phyloP scores from a whole-genome alignment of 2,329 filamentous ascomycete species.

The Alternaria triticimaculans region DNA sequence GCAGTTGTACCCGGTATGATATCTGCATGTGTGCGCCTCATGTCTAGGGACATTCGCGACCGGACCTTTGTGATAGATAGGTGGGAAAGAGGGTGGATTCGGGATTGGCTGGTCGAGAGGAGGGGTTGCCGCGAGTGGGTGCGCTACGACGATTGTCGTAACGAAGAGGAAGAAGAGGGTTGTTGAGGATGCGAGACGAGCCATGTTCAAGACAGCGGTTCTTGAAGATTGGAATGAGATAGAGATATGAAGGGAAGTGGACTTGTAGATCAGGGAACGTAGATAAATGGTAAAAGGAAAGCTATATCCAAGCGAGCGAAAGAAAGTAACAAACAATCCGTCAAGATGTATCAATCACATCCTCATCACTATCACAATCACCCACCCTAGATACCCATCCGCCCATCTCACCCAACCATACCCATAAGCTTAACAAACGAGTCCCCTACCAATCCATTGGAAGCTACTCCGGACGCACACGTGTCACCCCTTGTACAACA shows the following conservation, averaged over 20 bases:
- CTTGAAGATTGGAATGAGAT: neutral
- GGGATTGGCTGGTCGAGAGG: neutral
- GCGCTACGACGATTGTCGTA: neutral
- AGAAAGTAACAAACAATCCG: neutral
- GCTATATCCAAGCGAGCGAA: neutral
- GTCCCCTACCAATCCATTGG: no score
- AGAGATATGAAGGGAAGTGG: neutral
- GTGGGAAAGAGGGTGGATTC: neutral
- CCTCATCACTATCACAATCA: neutral
- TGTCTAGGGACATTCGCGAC: neutral
- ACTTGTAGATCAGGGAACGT: no score
- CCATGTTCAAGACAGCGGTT: neutral
- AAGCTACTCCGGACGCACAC: neutral
- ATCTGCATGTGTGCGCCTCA: neutral
- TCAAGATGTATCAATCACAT: neutral
- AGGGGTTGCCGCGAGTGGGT: neutral
- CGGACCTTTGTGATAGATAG: neutral
- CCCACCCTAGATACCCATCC: neutral
- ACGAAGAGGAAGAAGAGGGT: neutral
- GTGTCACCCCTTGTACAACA: neutral
- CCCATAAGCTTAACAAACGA: no score
- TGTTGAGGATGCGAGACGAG: neutral
- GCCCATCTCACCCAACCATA: neutral
- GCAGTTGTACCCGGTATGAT: neutral
- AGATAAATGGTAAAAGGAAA: neutral